phyloP scores from a whole-genome alignment of 2,329 filamentous ascomycete species.

The Thielaviopsis ethacetica region DNA sequence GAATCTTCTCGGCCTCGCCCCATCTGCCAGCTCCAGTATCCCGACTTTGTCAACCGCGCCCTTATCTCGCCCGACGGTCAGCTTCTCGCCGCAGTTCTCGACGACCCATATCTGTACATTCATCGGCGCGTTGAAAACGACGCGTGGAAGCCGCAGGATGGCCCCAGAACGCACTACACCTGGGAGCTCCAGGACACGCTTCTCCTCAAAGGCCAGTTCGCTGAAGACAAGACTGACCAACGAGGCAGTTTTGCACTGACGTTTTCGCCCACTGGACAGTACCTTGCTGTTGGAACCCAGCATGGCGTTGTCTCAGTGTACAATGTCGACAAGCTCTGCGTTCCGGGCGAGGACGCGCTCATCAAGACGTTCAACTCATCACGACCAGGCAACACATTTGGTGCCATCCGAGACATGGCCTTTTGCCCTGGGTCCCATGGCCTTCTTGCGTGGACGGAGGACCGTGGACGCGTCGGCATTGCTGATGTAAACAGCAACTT shows the following conservation, averaged over 20 bases:
- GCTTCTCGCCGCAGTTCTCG: slow-evolving; percentile 68
- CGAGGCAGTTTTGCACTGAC: slow-evolving; percentile 62
- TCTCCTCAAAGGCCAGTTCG: slow-evolving; percentile 40
- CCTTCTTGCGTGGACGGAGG: slow-evolving; percentile 85
- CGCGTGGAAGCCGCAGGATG: slow-evolving; percentile 13
- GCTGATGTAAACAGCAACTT: slow-evolving; percentile 56
- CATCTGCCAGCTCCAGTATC: slow-evolving; percentile 55
- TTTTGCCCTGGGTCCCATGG: slow-evolving; percentile 86
- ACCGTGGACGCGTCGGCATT: slow-evolving; percentile 59
- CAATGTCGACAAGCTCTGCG: slow-evolving; percentile 34
- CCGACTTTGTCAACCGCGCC: slow-evolving; percentile 82
- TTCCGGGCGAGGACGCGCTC: slow-evolving; percentile 39
- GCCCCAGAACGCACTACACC: slow-evolving; percentile 19
- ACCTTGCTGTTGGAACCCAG: slow-evolving; percentile 64
- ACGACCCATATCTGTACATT: slow-evolving; percentile 74
- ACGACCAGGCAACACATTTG: slow-evolving; percentile 49
- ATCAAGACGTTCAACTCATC: slow-evolving; percentile 66
- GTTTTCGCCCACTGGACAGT: slow-evolving; percentile 55
- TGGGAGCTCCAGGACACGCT: slow-evolving; percentile 38
- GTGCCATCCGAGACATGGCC: slow-evolving; percentile 77
- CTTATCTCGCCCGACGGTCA: slow-evolving; percentile 82
- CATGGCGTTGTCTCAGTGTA: slow-evolving; percentile 67
- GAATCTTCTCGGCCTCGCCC: slow-evolving; percentile 31
- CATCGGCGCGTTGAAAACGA: slow-evolving; percentile 40
- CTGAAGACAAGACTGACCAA: slow-evolving; percentile 36